These are phyloP conservation scores for Zangia roseola DNA, from an alignment of 768 basidiomycete species.

Conservation along the genomic window DNA sequence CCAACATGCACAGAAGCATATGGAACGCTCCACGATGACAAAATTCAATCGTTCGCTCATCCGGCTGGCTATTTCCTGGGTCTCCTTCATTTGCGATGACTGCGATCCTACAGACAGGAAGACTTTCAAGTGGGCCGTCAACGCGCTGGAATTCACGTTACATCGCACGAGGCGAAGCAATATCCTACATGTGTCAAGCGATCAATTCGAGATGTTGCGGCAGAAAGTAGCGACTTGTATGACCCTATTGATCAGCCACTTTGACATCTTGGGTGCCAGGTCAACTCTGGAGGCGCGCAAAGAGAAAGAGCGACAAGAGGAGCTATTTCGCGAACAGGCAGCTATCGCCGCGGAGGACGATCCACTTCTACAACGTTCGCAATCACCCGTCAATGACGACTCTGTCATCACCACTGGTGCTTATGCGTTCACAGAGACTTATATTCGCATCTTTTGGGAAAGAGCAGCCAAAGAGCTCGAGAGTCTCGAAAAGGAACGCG, in stretches of 20 bases:
- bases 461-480: slow-evolving; percentile 56
- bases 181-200: slow-evolving; percentile 83
- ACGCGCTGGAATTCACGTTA: slow-evolving; percentile 89
- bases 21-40: slow-evolving; percentile 68
- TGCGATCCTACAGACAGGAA: slow-evolving; percentile 94
- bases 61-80: slow-evolving; percentile 94
- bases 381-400: slow-evolving; percentile 38
- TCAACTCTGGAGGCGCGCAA: slow-evolving; percentile 84
- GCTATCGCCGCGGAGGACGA: slow-evolving; percentile 43
- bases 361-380: slow-evolving; percentile 47
- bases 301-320: slow-evolving; percentile 85
- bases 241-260: slow-evolving; percentile 94
- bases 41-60: slow-evolving; percentile 85
- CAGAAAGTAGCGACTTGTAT: slow-evolving; percentile 95
- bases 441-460: slow-evolving; percentile 77
- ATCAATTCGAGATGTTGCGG: slow-evolving; percentile 87
- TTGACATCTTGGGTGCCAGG: slow-evolving; percentile 95
- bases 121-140: slow-evolving; percentile 98
- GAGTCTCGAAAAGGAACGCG: slow-evolving; percentile 65
- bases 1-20: slow-evolving; percentile 82
- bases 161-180: slow-evolving; percentile 84
- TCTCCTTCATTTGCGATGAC: slow-evolving; percentile 97
- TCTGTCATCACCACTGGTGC: slow-evolving; percentile 24
- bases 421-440: slow-evolving; percentile 54
- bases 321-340: slow-evolving; percentile 54